Evolutionary conservation across 2,329 filamentous ascomycete species (phyloP).

Genomic region (Didymosphaeria variabile): DNA sequence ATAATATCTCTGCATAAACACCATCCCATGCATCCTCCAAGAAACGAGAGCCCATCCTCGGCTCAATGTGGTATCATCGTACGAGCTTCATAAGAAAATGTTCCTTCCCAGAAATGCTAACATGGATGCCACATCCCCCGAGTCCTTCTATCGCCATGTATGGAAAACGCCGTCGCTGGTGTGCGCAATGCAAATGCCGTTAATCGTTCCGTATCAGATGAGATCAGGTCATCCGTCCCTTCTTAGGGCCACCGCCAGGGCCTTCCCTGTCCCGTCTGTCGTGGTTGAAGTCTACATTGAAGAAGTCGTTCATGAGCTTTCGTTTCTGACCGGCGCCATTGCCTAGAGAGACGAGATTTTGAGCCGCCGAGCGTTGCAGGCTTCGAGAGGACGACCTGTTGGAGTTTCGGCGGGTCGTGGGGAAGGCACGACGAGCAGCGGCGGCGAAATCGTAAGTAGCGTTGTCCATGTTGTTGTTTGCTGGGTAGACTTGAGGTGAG

Average conservation of each 20-base stretch:
- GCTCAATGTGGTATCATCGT: constrained; percentile 17
- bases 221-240: constrained; percentile 47
- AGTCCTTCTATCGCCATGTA: constrained; percentile 4
- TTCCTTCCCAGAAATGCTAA: constrained; percentile 14
- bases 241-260: constrained; percentile 49
- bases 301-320: constrained; percentile 77
- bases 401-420: constrained; percentile 42
- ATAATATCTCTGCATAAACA: not conserved
- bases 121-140: not conserved
- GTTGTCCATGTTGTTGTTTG: constrained; percentile 49
- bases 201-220: constrained; percentile 1
- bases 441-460: constrained; percentile 35
- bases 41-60: constrained; percentile 9
- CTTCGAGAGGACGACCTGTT: constrained; percentile 48
- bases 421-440: constrained; percentile 43
- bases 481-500: constrained; percentile 67
- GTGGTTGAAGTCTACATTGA: constrained; percentile 72
- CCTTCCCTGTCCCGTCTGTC: constrained; percentile 63
- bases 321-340: constrained; percentile 76
- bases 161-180: constrained; percentile 21
- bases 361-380: constrained; percentile 41
- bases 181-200: constrained; percentile 18
- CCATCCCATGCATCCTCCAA: constrained; percentile 4
- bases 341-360: constrained; percentile 60
- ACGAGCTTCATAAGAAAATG: constrained; percentile 14